phyloP scores from a whole-genome alignment of 305 asterid genomes.

The Fraxinus nigra region DNA sequence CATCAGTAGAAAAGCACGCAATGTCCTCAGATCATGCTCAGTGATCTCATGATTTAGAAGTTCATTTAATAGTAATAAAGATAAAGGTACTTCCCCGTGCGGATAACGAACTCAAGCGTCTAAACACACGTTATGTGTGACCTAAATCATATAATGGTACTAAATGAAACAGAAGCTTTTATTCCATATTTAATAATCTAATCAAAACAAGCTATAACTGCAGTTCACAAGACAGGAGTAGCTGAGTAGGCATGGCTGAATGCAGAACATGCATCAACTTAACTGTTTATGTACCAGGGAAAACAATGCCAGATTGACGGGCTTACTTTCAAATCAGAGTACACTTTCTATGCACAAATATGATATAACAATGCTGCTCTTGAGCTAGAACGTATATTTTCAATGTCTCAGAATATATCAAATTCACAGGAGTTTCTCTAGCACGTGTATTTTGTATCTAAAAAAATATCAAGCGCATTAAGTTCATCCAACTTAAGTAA shows the following conservation, averaged over 20 bases:
- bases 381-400: background rate
- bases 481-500: background rate
- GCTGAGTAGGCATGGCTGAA: background rate
- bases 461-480: background rate
- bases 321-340: background rate
- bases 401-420: background rate
- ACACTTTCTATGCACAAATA: background rate
- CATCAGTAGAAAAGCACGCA: background rate
- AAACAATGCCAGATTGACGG: background rate
- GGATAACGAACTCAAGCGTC: background rate
- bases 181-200: background rate
- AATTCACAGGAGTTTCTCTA: background rate
- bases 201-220: background rate
- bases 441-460: background rate
- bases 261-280: background rate
- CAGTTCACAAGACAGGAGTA: background rate
- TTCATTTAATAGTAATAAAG: background rate
- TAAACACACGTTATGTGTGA: background rate
- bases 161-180: background rate
- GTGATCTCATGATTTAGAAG: background rate
- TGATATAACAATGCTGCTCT: background rate
- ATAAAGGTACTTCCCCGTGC: background rate
- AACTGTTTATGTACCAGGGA: background rate
- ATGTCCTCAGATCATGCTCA: background rate
- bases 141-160: background rate